Evolutionary conservation across 148 eudicot species (phyloP), one percentile per base, ranked within the genome.

Genomic region (Nepenthes mirabilis): DNA sequence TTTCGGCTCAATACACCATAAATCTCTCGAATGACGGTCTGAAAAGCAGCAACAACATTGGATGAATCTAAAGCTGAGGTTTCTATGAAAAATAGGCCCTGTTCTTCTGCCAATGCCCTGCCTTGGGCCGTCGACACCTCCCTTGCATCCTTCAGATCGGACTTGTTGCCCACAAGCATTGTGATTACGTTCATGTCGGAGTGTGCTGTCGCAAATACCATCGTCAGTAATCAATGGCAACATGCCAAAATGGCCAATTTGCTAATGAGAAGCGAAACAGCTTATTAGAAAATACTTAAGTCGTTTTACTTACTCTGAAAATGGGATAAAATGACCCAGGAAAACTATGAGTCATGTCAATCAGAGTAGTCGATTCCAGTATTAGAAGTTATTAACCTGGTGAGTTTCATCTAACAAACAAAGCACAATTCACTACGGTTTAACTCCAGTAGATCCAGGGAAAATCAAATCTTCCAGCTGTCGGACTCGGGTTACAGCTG

Each of bases 161-260:
- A 75, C 67, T 91, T 91, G 80, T 91, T 91, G 33, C 94, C 97
- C 2, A 91, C 90, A 10, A 91, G 83, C 76, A 91, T 85, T 0
- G 94, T 88, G 14, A 91, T 96, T 58, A 91, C 97, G 43, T 91
- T 91, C 97, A 91, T 91, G 73, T 91, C 97, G 0, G 96, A 91
- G 60, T 88, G 90, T 64, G 96, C 97, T 91, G 97, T 78, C 61
- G 47, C 58, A 52, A 56, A 55, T 11, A 59, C 40, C 37, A 55
- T 13, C 50, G 34, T 34, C 8, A 2, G 3, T 2, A 2, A 45
- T 23, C 14, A 14, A n/a, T 3, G 1, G 7, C 51, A 43, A 14
- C 62, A 53, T 40, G 14, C 33, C 66, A 64, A 33, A 12, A 49
- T 5, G 52, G 51, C 45, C 37, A 37, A 2, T 7, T 65, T 58